These are phyloP conservation scores for Penicillium soppii DNA, from an alignment of 495 filamentous ascomycete genomes.

Conservation along the genomic window DNA sequence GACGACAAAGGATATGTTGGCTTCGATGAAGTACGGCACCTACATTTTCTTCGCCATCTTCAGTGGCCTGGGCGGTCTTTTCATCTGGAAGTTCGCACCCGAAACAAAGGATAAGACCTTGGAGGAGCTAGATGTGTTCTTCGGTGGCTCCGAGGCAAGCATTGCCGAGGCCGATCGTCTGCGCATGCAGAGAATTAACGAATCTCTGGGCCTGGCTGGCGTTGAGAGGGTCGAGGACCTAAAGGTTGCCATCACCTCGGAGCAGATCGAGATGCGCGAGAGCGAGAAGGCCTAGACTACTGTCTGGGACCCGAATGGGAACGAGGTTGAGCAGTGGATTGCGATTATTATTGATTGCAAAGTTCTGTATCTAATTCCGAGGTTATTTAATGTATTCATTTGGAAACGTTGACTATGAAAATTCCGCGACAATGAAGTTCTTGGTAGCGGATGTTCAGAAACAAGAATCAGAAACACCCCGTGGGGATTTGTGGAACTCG, in stretches of 20 bases:
- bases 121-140: conserved; percentile 61
- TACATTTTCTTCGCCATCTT: conserved; percentile 24
- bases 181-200: not conserved
- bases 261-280: not conserved
- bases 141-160: conserved; percentile 38
- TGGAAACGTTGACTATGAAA: too few relatives aligned
- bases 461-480: too few relatives aligned
- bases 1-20: conserved; percentile 34
- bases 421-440: too few relatives aligned
- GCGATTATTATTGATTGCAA: not conserved
- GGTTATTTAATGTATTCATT: too few relatives aligned
- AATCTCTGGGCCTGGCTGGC: not conserved
- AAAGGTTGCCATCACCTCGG: not conserved
- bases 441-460: too few relatives aligned
- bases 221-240: not conserved
- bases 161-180: not conserved
- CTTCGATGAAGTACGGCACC: conserved; percentile 41
- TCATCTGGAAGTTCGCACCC: conserved; percentile 50
- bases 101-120: conserved; percentile 51
- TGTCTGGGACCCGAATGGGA: not conserved
- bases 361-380: too few relatives aligned
- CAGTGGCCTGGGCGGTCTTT: conserved; percentile 43
- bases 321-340: not conserved
- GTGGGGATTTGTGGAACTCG: too few relatives aligned
- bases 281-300: not conserved